phyloP scores from a whole-genome alignment of 164 flowering plant species.

The Chimonanthus praecox region DNA sequence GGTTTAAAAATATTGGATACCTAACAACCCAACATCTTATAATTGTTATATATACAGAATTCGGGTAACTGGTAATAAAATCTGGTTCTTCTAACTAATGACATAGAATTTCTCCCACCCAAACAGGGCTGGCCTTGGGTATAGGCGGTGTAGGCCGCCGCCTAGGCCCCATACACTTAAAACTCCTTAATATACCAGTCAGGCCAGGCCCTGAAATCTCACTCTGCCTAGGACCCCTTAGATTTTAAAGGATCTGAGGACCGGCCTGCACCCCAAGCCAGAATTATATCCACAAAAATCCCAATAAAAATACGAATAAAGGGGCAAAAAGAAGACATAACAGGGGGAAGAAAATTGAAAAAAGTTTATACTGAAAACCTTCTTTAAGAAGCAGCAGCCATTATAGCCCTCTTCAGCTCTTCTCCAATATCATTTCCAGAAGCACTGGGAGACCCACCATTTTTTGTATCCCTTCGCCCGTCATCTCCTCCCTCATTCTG shows the following conservation, averaged over 20 bases:
- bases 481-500: slow-evolving; percentile 26
- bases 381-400: slow-evolving; percentile 47
- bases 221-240: too few relatives aligned
- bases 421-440: slow-evolving; percentile 40
- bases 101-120: neutral
- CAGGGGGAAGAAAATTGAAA: neutral
- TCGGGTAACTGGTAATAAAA: neutral
- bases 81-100: neutral
- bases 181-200: too few relatives aligned
- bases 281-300: neutral
- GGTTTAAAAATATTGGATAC: neutral
- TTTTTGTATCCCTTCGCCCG: slow-evolving; percentile 30
- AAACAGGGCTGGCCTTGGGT: too few relatives aligned
- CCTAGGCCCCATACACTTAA: too few relatives aligned
- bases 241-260: too few relatives aligned
- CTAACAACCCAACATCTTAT: neutral
- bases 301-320: neutral
- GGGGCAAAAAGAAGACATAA: neutral
- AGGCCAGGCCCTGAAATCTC: too few relatives aligned
- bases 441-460: slow-evolving; percentile 11
- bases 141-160: too few relatives aligned
- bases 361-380: neutral
- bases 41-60: neutral
- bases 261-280: neutral
- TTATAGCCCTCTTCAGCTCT: slow-evolving; percentile 73